phyloP scores from a whole-genome alignment of 768 basidiomycete genomes.

The Scleroderma bovista region DNA sequence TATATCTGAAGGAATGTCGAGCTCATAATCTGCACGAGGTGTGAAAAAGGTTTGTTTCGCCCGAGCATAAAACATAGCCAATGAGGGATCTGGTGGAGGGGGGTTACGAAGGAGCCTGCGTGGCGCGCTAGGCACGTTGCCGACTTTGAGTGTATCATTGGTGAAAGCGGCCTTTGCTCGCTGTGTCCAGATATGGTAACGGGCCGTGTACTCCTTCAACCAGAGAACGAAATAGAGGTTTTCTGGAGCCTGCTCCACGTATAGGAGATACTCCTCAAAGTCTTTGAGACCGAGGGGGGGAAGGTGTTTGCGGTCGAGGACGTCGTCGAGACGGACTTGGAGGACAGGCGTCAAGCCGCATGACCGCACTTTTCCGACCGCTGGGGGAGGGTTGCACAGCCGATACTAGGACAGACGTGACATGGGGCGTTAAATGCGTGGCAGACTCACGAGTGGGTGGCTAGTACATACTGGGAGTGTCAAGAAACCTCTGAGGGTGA shows the following conservation, averaged over 20 bases:
- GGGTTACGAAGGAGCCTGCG: slow-evolving; percentile 28
- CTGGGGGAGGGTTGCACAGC: slow-evolving; percentile 63
- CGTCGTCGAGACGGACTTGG: slow-evolving; percentile 65
- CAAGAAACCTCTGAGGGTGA: slow-evolving; percentile 32
- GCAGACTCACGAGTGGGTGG: not conserved
- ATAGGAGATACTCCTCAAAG: slow-evolving; percentile 76
- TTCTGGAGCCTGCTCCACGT: slow-evolving; percentile 70
- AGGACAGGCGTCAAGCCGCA: slow-evolving; percentile 64
- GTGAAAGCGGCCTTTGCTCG: slow-evolving; percentile 21
- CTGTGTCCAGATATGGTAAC: slow-evolving; percentile 38
- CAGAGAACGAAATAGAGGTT: slow-evolving; percentile 84
- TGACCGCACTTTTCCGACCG: slow-evolving; percentile 63
- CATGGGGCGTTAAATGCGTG: not conserved
- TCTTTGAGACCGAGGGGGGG: slow-evolving; percentile 76
- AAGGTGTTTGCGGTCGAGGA: slow-evolving; percentile 69
- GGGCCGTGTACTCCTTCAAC: slow-evolving; percentile 65
- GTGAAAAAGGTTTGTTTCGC: slow-evolving; percentile 81
- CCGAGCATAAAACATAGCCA: slow-evolving; percentile 72
- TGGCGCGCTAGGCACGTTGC: slow-evolving; percentile 30
- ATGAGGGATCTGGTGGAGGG: slow-evolving; percentile 40
- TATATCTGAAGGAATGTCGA: slow-evolving; percentile 61
- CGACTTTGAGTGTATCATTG: slow-evolving; percentile 41
- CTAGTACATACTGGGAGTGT: slow-evolving; percentile 33
- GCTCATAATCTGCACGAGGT: slow-evolving; percentile 64
- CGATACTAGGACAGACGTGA: slow-evolving; percentile 29